Percentiles rank a stretch among this genome's conserved stretches.
Conservation (phyloP, 371 early-diverging fungal genomes). For the Apophysomyces ossiformis region DNA sequence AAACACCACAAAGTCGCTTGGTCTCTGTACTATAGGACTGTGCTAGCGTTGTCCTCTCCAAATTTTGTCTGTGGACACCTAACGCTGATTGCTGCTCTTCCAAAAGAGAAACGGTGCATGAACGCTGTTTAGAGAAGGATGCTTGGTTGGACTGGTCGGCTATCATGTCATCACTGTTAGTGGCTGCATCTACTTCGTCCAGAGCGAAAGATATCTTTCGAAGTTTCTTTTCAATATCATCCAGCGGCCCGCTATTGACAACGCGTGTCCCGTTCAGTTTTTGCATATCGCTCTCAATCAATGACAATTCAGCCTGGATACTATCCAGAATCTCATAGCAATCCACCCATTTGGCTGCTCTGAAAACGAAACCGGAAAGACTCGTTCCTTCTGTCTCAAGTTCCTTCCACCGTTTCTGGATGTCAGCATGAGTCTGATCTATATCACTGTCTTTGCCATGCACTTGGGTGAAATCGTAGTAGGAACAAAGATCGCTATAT, state of each 20-base stretch:
- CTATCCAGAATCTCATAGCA: constrained; percentile 18
- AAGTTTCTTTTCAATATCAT: constrained; percentile 16
- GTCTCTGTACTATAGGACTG: constrained; percentile 26
- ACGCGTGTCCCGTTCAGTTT: constrained; percentile 3
- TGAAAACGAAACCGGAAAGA: constrained; percentile 6
- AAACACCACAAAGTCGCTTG: constrained; percentile 25
- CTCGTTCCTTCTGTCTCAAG: constrained; percentile 24
- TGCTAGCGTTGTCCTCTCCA: constrained; percentile 30
- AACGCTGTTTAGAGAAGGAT: constrained; percentile 23
- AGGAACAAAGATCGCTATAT: constrained; percentile 48
- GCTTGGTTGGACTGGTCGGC: constrained; percentile 24
- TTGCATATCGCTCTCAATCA: constrained; percentile 17
- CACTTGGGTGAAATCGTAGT: constrained; percentile 34
- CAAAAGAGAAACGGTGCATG: constrained; percentile 12
- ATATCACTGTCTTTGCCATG: constrained; percentile 25
- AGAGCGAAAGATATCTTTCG: constrained; percentile 25
- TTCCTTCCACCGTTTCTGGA: constrained; percentile 31
- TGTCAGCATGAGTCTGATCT: constrained; percentile 19
- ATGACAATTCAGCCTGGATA: constrained; percentile 17
- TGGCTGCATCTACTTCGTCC: constrained; percentile 14
- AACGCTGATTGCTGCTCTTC: constrained; percentile 19
- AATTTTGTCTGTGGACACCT: constrained; percentile 27
- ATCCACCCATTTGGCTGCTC: constrained; percentile 20
- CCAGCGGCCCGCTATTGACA: not conserved
- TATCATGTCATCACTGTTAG: constrained; percentile 16